Conservation (phyloP, 2,329 filamentous ascomycete genomes). For the Aspergillus sp. region DNA sequence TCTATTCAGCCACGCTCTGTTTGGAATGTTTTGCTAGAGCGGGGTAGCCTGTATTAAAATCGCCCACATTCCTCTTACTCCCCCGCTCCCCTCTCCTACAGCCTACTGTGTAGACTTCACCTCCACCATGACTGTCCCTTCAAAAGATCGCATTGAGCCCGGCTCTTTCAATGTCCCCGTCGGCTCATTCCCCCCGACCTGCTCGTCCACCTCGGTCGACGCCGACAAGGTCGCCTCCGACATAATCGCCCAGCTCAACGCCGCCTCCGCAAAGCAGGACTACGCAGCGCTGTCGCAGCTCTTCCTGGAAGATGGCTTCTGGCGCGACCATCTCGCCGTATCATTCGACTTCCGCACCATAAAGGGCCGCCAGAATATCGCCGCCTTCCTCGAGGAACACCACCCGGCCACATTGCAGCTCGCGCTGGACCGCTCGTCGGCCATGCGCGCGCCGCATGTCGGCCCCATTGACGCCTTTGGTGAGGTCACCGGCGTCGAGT, state of each 20-base stretch:
- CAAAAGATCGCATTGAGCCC: constrained; percentile 45
- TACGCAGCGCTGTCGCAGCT: constrained; percentile 36
- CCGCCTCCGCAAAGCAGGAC: constrained; percentile 33
- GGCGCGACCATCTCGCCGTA: constrained; percentile 58
- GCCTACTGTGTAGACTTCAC: no score
- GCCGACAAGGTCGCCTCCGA: constrained; percentile 35
- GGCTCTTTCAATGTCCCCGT: constrained; percentile 55
- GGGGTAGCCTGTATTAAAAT: no score
- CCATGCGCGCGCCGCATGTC: constrained; percentile 44
- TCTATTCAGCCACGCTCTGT: no score
- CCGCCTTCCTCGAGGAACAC: constrained; percentile 26
- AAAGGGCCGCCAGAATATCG: constrained; percentile 45
- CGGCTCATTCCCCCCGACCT: constrained; percentile 41
- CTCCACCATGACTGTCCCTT: constrained; percentile 20
- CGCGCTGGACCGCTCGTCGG: constrained; percentile 45
- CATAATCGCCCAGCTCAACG: constrained; percentile 40
- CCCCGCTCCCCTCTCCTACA: no score
- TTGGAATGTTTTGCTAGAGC: no score
- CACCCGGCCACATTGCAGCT: constrained; percentile 42
- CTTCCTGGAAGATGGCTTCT: constrained; percentile 53
- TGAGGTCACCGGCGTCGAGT: constrained; percentile 53
- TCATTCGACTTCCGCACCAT: constrained; percentile 57
- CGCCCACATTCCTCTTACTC: no score
- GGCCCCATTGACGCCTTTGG: constrained; percentile 50
- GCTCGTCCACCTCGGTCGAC: constrained; percentile 32